Base-by-base conservation (phyloP, 2,329 filamentous ascomycete species). In the Elsinoe ampelina region DNA sequence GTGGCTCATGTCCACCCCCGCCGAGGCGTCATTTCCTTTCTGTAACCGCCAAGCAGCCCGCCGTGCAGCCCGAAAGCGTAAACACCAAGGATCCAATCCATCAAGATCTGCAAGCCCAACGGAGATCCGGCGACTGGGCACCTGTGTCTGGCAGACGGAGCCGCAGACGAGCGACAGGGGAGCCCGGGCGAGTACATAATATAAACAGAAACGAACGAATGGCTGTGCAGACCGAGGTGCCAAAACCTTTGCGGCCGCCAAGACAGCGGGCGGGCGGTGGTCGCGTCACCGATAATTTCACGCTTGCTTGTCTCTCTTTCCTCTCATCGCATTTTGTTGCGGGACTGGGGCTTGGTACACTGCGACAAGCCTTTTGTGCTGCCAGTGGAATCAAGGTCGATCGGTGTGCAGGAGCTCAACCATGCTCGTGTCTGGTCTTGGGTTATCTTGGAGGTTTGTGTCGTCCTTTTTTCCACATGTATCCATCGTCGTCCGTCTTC, bases 371-470 rank as follows among this genome's bases (percentile, higher is more conserved):
- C 48, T 52, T 39, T 52, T 13, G 41, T 22, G n/a, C n/a, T 45
- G n/a, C 19, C 20, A 20, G n/a, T 2, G 26, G 34, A 34, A 39
- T 52, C 48, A 52, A 52, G 48, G 48, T 52, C 48, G 36, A 34
- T 52, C 34, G 34, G 7, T 5, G 10, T 52, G 48, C 17, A 34
- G 38, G 48, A 26, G 48, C 48, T 52, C 48, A 52, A 52, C 48
- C 32, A 52, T 52, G 48, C 32, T 52, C 35, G 48, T 52, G 17
- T 50, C 30, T 15, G 26, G 45, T 38, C 48, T 52, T 52, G 48
- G 48, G 26, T 22, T 11, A 45, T 52, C 48, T 52, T 52, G 48
- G 48, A 39, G 45, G 48, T 52, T 58, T 58, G 54, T 55, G 48
- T 51, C 41, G 41, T 41, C 42, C 45, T 43, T 54, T 43, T 54